phyloP scores from a whole-genome alignment of 768 basidiomycete genomes.

The Inosperma sp. region DNA sequence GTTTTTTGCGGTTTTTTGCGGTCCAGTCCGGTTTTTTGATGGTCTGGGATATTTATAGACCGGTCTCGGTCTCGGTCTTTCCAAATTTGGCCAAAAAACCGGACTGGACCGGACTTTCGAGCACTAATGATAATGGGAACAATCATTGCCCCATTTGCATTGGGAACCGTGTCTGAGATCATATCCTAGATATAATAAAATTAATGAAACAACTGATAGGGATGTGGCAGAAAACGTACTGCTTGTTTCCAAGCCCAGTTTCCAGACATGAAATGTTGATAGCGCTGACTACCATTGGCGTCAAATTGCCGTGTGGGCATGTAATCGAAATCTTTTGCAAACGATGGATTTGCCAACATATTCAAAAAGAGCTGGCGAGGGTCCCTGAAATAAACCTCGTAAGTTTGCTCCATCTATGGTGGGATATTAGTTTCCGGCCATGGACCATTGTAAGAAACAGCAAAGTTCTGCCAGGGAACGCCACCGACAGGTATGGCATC shows the following conservation, averaged over 20 bases:
- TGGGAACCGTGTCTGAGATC: slow-evolving; percentile 18
- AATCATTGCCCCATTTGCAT: slow-evolving; percentile 25
- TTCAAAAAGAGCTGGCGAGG: too few relatives aligned
- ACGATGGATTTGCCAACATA: slow-evolving; percentile 31
- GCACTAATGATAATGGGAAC: too few relatives aligned
- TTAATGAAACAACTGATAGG: not conserved
- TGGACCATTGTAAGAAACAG: slow-evolving; percentile 24
- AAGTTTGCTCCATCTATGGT: slow-evolving; percentile 4
- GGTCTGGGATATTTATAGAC: too few relatives aligned
- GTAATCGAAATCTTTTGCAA: slow-evolving; percentile 29
- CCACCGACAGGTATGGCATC: too few relatives aligned
- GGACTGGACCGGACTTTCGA: too few relatives aligned
- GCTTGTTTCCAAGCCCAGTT: too few relatives aligned
- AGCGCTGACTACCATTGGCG: slow-evolving; percentile 23
- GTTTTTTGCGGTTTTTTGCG: too few relatives aligned
- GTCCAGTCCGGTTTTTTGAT: too few relatives aligned
- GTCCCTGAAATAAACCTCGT: slow-evolving; percentile 32
- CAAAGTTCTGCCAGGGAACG: too few relatives aligned
- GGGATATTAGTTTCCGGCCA: slow-evolving; percentile 7
- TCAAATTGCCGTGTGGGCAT: slow-evolving; percentile 26
- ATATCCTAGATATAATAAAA: slow-evolving; percentile 16
- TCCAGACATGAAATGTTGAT: too few relatives aligned
- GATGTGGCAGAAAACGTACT: slow-evolving; percentile 22
- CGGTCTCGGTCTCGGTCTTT: too few relatives aligned
- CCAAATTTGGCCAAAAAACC: too few relatives aligned